A percentile compares a stretch with the other conserved stretches of the same genome.
Evolutionary conservation across 345 rosid genomes (phyloP).

Genomic region (Streptanthus diversifolius): DNA sequence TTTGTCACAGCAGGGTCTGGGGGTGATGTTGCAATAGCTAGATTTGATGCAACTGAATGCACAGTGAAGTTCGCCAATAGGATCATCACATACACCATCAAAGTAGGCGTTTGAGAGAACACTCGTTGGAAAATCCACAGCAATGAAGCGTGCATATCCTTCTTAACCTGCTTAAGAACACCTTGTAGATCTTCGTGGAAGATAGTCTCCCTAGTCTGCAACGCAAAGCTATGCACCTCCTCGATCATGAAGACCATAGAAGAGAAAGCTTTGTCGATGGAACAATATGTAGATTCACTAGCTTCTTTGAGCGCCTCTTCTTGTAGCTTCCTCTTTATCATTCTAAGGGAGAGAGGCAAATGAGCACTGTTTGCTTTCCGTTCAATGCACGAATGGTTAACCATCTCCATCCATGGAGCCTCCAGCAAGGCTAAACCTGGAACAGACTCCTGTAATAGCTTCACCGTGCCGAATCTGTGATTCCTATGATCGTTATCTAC

Average conservation of each 20-base stretch:
- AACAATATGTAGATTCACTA: conserved; percentile 45
- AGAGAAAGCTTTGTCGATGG: conserved; percentile 67
- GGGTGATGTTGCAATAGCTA: conserved; percentile 12
- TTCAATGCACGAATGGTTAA: conserved; percentile 37
- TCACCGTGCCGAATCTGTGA: conserved; percentile 7
- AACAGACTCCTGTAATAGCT: conserved; percentile 21
- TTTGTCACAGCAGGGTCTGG: neutral
- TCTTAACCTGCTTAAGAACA: conserved; percentile 38
- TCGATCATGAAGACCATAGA: conserved; percentile 58
- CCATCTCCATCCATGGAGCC: conserved; percentile 34
- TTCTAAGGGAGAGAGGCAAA: conserved; percentile 58
- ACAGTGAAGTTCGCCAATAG: conserved; percentile 63
- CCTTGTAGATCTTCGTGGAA: conserved; percentile 43
- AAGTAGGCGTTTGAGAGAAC: conserved; percentile 59
- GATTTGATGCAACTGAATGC: conserved; percentile 48
- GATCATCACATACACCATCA: conserved; percentile 73
- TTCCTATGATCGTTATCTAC: neutral
- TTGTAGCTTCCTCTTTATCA: conserved; percentile 61
- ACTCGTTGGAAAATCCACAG: conserved; percentile 70
- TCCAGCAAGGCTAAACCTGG: conserved; percentile 29
- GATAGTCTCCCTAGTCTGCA: conserved; percentile 39
- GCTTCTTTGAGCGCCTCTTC: conserved; percentile 44
- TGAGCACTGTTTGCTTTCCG: conserved; percentile 51
- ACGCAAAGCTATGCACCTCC: conserved; percentile 60
- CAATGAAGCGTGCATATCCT: conserved; percentile 55